phyloP scores from a whole-genome alignment of 345 rosid genomes.

The Salix suchowensis region DNA sequence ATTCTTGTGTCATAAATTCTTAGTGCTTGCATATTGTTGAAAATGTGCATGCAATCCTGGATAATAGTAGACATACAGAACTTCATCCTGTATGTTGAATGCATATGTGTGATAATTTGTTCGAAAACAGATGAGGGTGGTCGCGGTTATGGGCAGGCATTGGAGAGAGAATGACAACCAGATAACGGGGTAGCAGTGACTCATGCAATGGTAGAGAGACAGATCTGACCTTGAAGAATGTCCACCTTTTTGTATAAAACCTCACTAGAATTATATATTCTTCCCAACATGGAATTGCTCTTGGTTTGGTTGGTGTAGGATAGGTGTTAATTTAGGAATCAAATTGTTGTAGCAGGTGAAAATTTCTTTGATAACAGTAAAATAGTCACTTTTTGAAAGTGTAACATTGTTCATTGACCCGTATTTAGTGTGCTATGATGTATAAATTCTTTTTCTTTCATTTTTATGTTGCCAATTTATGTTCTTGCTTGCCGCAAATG shows the following conservation, averaged over 20 bases:
- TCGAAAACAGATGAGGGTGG: constrained; percentile 41
- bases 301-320: constrained; percentile 18
- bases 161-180: constrained; percentile 32
- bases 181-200: constrained; percentile 8
- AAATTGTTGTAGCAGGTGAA: constrained; percentile 15
- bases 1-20: neutral
- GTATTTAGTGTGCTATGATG: constrained; percentile 15
- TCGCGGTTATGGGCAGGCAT: constrained; percentile 29
- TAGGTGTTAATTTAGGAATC: constrained; percentile 23
- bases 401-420: constrained; percentile 28
- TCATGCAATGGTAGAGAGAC: constrained; percentile 1
- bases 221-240: constrained; percentile 5
- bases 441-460: constrained; percentile 21
- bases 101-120: neutral
- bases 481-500: neutral
- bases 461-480: neutral
- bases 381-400: neutral
- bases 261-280: constrained; percentile 1
- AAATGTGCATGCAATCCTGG: neutral
- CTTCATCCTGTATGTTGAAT: neutral
- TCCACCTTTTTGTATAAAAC: constrained; percentile 20
- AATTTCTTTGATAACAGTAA: constrained; percentile 4
- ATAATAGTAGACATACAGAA: neutral
- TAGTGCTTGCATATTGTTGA: neutral
- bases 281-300: neutral